Evolutionary conservation across 192 early-diverging fungal species (phyloP), one percentile per base, ranked within the genome.

Genomic region (Coemansia sp.): DNA sequence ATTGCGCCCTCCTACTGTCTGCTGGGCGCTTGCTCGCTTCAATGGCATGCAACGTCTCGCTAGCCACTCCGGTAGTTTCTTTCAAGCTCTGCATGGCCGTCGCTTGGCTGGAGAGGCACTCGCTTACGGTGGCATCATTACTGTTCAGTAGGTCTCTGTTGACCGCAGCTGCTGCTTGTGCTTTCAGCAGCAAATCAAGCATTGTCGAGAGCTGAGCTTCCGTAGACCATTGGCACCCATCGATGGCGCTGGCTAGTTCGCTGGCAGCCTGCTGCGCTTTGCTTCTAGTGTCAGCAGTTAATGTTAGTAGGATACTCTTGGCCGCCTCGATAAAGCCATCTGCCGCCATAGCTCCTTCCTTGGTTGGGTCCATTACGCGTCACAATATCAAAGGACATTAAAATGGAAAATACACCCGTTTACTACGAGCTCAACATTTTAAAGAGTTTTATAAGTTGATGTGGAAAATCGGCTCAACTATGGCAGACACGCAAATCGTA

Each of bases 281-380:
- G 19, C 37, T n/a, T 0, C 68, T 60, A 10, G 39, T 36, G 38
- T 40, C 57, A 1, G 40, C 73, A 1, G 64, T 62, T 4, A 76
- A 5, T 12, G 59, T 32, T 11, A 29, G 46, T 0, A 76, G 54
- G 4, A 69, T 62, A 0, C 27, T 49, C 3, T 36, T 49, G 5
- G 73, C 43, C 9, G 62, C 57, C 2, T 69, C 51, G 14, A 68
- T 42, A 22, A 68, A 65, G 14, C 67, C 7, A 17, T 42, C 54
- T 2, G 54, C 56, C 35, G 56, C 42, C 10, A 20, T 51, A 10
- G 17, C 36, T 2, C 11, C 19, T 15, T 39, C 10, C 19, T 49
- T 24, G 25, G 39, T 31, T 7, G 2, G 32, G 12, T 4, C 20
- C 22, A 51, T 65, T 35, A 17, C 37, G 17, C 15, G 1, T 11